Evolutionary conservation across 306 rosid genomes (phyloP).

Genomic region (Benincasa hispida): DNA sequence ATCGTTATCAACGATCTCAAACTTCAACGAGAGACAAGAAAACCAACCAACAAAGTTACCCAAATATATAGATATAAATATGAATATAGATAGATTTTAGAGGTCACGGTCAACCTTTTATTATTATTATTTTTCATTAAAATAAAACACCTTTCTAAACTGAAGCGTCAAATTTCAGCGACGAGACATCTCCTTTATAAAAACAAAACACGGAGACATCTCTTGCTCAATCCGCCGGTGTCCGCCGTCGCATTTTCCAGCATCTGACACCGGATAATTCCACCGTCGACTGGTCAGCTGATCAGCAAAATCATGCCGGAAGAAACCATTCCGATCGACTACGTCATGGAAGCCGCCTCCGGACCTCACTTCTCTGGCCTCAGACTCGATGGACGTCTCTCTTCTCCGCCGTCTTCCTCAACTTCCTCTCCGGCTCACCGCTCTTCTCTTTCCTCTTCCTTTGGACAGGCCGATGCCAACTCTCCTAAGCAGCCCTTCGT

Average conservation of each 20-base stretch:
- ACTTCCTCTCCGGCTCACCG: constrained; percentile 30
- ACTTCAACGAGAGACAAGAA: no score
- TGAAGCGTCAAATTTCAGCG: neutral
- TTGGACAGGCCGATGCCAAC: constrained; percentile 28
- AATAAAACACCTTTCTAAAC: neutral
- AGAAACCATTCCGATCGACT: constrained; percentile 59
- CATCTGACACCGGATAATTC: neutral
- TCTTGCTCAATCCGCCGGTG: neutral
- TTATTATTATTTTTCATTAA: neutral
- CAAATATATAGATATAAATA: no score
- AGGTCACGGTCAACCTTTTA: no score
- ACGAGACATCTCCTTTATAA: neutral
- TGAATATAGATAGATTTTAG: no score
- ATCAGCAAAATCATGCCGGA: constrained; percentile 40
- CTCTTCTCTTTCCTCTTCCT: constrained; percentile 10
- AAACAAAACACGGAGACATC: neutral
- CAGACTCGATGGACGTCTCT: constrained; percentile 48
- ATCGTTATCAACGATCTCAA: no score
- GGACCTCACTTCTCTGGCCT: constrained; percentile 95
- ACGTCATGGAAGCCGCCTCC: constrained; percentile 85
- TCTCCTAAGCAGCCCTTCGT: constrained; percentile 61
- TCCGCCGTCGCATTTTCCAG: neutral
- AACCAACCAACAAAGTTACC: no score
- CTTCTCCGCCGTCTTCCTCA: constrained; percentile 34
- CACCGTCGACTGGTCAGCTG: neutral